A percentile compares a stretch with the other conserved stretches of the same genome.
Evolutionary conservation across 2,329 filamentous ascomycete species (phyloP).

Genomic region (Cercospora citrullina): DNA sequence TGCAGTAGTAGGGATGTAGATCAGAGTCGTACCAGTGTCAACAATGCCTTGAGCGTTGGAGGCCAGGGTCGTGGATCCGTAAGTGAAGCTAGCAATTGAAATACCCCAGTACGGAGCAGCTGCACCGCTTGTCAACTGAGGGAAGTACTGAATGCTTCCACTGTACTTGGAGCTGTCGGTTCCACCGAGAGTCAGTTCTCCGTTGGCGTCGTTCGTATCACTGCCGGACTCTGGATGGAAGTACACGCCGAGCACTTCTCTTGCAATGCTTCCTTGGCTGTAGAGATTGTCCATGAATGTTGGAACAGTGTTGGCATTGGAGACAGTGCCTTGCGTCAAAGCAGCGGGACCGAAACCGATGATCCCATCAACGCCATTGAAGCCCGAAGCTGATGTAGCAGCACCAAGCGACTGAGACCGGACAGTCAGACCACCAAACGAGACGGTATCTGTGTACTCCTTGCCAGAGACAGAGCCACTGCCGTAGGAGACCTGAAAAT

Average conservation of each 20-base stretch:
- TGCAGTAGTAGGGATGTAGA: constrained; percentile 43
- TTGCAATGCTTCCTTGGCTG: constrained; percentile 24
- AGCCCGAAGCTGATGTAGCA: constrained; percentile 18
- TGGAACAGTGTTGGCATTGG: constrained; percentile 26
- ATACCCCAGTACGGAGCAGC: constrained; percentile 50
- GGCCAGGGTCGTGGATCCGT: constrained; percentile 20
- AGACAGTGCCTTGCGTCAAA: constrained; percentile 25
- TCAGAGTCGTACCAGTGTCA: constrained; percentile 45
- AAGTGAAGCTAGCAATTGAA: constrained; percentile 21
- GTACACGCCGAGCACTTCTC: constrained; percentile 28
- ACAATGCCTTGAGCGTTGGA: constrained; percentile 43
- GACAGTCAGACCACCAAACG: constrained; percentile 24
- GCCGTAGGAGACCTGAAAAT: constrained; percentile 24
- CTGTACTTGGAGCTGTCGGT: constrained; percentile 58
- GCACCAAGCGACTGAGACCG: constrained; percentile 23
- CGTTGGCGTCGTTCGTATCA: constrained; percentile 24
- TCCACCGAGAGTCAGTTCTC: constrained; percentile 30
- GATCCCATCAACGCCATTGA: constrained; percentile 26
- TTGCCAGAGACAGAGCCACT: constrained; percentile 26
- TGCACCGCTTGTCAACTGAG: constrained; percentile 55
- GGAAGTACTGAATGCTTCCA: constrained; percentile 57
- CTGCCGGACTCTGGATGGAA: constrained; percentile 28
- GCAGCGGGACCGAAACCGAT: constrained; percentile 27
- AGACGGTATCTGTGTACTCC: constrained; percentile 25
- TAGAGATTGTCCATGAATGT: constrained; percentile 30